Base-by-base conservation (phyloP, 371 early-diverging fungal genomes). In the Blakeslea trispora region DNA sequence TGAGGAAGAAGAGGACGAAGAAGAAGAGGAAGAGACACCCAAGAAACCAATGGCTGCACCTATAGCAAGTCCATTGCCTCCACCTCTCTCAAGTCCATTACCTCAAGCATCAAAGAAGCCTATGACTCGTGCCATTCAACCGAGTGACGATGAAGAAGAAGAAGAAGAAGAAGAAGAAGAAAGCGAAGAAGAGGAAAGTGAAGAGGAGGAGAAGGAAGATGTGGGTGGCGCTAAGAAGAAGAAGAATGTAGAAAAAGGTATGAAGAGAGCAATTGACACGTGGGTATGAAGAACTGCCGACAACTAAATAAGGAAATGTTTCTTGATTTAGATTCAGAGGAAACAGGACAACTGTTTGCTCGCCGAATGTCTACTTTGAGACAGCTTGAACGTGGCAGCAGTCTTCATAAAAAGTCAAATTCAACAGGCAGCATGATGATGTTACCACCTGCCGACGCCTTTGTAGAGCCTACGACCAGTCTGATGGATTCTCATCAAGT, bases 321-420 rank as follows among this genome's bases (percentile, higher is more conserved):
- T n/a, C 51, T 51, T 51, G 51, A 40, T 40, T 41, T 51, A 40
- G 41, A 35, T 32, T 21, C 23, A 42, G 49, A 59, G 49, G 32
- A 50, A 21, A 57, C 35, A 8, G 45, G 57, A 41, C 50, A 61
- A 34, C 10, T 58, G 44, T 55, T 53, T 51, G 64, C 64, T 22
- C 61, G 62, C 24, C 50, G 68, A 34, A 61, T 67, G 56, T 67
- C 67, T 17, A 71, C 71, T 21, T 35, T 71, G 42, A 55, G 64
- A 35, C 64, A 53, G 24, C 51, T 71, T 17, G 67, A 66, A 50
- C 57, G 64, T 47, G 71, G 71, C 7, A 54, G 60, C 3, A 70
- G 71, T 55, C 44, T 49, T 10, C 72, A 72, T 24, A 57, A 63
- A 47, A 48, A 63, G 44, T 59, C 72, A 24, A 53, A 63, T 45